Base-by-base conservation (phyloP, 306 rosid genomes). In the Prunus dulcis region DNA sequence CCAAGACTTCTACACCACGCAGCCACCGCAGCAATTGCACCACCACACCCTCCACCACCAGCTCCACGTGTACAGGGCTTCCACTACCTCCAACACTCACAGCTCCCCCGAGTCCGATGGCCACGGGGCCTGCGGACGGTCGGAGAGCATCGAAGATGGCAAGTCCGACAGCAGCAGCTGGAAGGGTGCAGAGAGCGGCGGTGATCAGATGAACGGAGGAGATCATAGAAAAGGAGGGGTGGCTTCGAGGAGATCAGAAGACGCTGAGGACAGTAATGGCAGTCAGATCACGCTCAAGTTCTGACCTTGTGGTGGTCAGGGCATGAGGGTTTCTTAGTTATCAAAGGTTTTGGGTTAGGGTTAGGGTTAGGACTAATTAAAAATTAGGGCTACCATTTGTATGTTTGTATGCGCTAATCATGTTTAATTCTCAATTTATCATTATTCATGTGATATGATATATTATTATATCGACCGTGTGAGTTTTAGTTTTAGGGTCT, bases 121-220 rank as follows among this genome's bases (percentile, higher is more conserved):
- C 2, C 32, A 72, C 5, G 90, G 89, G 0, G 76, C 65, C 0
- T 91, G 89, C 0, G 93, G 84, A 71, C 80, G 87, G 72, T 89
- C 97, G 12, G 99, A 91, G 90, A 96, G 99, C 75, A 96, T 92
- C 0, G 99, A 92, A 80, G 97, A 92, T 6, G 98, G 98, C 17
- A 96, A 96, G 75, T 96, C 97, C 12, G 99, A 91, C 23, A 92
- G 98, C 78, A 85, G 93, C 69, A 96, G 99, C 93, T 96, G 98
- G 98, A 96, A 89, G 73, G 98, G 85, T 0, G 57, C 69, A 18
- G 99, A 93, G 79, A 96, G 97, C 63, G 90, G 91, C 10, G 97
- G 41, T 13, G 65, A 61, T 25, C 65, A 93, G 49, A 87, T 86
- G 28, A 81, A 73, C 2, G 82, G 79, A 0, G 93, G 86, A 13